Evolutionary conservation across 352 stramenopile species (phyloP), one percentile per base, ranked within the genome.

Genomic region (Phytophthora macrochlamydospora): DNA sequence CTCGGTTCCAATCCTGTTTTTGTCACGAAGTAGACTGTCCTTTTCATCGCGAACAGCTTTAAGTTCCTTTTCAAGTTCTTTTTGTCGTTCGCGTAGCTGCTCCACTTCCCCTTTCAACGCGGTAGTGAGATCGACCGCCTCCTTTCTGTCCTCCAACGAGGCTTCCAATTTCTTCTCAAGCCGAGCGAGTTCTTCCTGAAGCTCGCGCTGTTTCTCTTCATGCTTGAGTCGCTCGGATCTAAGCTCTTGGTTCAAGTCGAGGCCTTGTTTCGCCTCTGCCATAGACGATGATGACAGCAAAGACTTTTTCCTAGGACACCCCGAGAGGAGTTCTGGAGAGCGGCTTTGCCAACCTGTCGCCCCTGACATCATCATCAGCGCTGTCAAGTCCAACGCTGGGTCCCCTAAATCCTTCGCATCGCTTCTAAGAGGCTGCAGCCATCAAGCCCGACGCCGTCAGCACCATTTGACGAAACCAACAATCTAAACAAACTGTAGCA

Each of bases 241-340:
- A 3, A 83, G 56, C 30, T 90, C 78, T 28, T 74, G 65, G 7
- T 91, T 80, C 11, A 91, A 59, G n/a, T 92, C 83, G 42, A 84
- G 75, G 77, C 85, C 51, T 88, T 89, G 32, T 77, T 29, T 87
- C 76, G 4, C 53, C 56, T 75, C 75, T 0, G 59, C 51, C 1
- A 76, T 32, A 2, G 72, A 62, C 12, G 71, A 18, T 38, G 68
- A 66, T 1, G 71, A 71, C 13, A 68, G 51, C 9, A 91, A 48
- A 29, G 77, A 57, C 68, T 90, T 92, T 56, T 85, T 89, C 68
- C 67, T 0, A 88, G 62, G 5, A 86, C 51, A 14, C 65, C 75
- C 74, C 75, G 6, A 92, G 65, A 12, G 81, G 79, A 6, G 78
- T 67, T 46, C 86, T 90, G 2, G 78, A 84, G 11, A 92, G 48